Evolutionary conservation across 2,329 filamentous ascomycete genomes (phyloP), one percentile per base, ranked within the genome.

Genomic region (Fusarium illudens): DNA sequence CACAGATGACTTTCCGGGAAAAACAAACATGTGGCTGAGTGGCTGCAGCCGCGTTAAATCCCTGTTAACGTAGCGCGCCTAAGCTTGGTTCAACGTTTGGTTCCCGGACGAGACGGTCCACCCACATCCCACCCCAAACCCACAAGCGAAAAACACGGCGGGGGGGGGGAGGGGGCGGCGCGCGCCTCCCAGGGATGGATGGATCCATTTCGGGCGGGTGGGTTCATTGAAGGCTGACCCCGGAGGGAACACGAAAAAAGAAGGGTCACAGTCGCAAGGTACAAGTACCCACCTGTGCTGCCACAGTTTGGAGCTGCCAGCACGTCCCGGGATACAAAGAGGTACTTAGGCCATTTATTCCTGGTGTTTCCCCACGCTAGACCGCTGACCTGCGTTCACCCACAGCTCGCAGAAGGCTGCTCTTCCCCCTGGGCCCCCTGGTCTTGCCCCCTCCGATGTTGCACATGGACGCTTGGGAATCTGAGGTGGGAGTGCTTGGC

Each of bases 21-120:
- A 73, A 72, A 64, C 60, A 58, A 67, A 63, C 63, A 49, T 73
- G 71, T 73, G 71, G 71, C 71, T 74, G 64, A 60, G 59, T 54
- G 64, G 58, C 60, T 69, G 62, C 71, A 73, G 70, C 62, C 68
- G 62, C 69, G 67, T 62, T 67, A 67, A 63, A 73, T 65, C 72
- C 72, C 64, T 73, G 72, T 71, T 71, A 62, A 68, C 53, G 73
- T 73, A 62, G 67, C 72, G 72, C 72, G 72, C 50, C 72, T 74
- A 74, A 74, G 72, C 69, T 74, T 74, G 71, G 72, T 73, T 74
- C 72, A 74, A 74, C 72, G 72, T 74, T 71, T 71, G 60, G 67
- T 67, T 69, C 59, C 62, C 49, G 66, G 71, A 63, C 51, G 46
- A 68, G 61, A 66, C 53, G 64, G 27, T n/a, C 46, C 27, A 29